Base-by-base conservation (phyloP, 306 rosid genomes). In the Albizia julibrissin region DNA sequence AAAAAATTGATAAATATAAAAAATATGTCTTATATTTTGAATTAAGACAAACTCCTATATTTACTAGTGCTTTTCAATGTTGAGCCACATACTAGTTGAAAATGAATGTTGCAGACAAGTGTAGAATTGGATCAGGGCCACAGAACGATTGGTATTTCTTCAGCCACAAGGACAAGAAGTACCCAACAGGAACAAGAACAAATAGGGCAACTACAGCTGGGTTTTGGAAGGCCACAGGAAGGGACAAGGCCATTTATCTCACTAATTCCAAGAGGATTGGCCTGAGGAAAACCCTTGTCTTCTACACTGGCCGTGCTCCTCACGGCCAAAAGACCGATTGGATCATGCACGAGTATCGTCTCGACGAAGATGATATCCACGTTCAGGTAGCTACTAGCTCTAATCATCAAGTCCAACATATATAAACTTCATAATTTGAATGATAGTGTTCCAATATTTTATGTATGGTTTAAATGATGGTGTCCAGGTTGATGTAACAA, bases 341-440 rank as follows among this genome's bases (percentile, higher is more conserved):
- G 99, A 95, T 95, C 90, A 95, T 95, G 98, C 99, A 95, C 61
- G 99, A 95, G 77, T 93, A 92, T 16, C 99, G 99, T 80, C 99
- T 95, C 18, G 96, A 95, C 0, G 96, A 95, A 47, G 92, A 92
- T 61, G 87, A 85, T 33, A 76, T 84, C 2, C 90, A 91, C 12
- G 69, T 92, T 89, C 97, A 93, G 88, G 96, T 92, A 44, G 5
- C 8, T 37, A 37, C 8, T 37, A 37, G 40, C 8, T 0, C 1
- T 6, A 47, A 47, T 10, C 15, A 14, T 47, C 52, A 47, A 47
- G 18, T 13, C 14, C 52, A 47, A 47, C 52, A 47, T 47, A 47
- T 47, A 47, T 47, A 47, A 0, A 47, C 52, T 14, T 10, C 18
- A 47, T 47, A 47, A 47, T 12, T 47, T 16, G 4, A 47, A 14